These are phyloP conservation scores for Candida odintsovae DNA, from an alignment of 805 yeast species.

Conservation along the genomic window DNA sequence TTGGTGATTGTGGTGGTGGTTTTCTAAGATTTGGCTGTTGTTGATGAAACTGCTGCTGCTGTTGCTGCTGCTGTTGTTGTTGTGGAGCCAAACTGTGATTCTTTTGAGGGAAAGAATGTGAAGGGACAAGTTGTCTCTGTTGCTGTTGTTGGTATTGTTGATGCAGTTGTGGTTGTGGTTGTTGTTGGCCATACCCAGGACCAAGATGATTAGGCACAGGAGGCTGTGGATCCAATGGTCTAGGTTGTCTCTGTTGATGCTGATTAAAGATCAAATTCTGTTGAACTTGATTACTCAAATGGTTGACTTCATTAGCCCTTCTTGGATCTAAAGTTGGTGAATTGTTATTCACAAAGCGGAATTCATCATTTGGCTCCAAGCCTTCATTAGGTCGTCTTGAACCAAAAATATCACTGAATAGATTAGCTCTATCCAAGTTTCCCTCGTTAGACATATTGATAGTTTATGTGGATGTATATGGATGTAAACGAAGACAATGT, in stretches of 20 bases:
- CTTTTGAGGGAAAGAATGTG: conserved; percentile 1
- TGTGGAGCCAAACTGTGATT: background rate
- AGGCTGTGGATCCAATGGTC: background rate
- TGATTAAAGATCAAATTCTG: background rate
- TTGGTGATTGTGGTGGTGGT: conserved; percentile 2
- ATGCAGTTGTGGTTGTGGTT: too few relatives aligned
- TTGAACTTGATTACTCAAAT: conserved; percentile 1
- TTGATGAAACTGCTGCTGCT: conserved; percentile 1
- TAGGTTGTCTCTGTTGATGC: background rate
- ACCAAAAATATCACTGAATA: conserved; percentile 28
- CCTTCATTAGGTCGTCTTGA: conserved; percentile 17
- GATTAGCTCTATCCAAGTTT: conserved; percentile 21
- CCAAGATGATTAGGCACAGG: conserved; percentile 1
- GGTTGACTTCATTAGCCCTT: conserved; percentile 1
- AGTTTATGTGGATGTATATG: background rate
- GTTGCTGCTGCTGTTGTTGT: conserved; percentile 2
- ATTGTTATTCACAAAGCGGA: background rate
- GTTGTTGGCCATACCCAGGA: background rate
- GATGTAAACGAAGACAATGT: background rate
- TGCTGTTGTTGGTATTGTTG: too few relatives aligned
- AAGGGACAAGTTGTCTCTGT: conserved; percentile 3
- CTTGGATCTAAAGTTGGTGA: conserved; percentile 5
- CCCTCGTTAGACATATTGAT: conserved; percentile 7
- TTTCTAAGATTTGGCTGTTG: conserved; percentile 5
- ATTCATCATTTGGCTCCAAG: background rate